Conservation (phyloP, 140 eudicot genomes). For the Senecio squalidus region DNA sequence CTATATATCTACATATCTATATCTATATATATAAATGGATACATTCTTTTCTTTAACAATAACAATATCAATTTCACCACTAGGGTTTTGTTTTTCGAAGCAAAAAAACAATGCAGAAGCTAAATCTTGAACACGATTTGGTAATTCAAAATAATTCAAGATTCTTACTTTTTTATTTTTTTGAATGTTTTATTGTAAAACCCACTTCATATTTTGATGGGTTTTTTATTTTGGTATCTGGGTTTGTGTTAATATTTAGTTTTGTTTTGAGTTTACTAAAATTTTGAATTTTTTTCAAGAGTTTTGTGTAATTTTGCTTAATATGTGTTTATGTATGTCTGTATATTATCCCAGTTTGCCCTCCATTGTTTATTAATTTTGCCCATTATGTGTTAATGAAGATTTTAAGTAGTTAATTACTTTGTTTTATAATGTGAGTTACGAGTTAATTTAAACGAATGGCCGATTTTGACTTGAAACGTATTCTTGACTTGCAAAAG, state of each 20-base stretch:
- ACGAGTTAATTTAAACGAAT: not conserved
- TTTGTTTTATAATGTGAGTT: not conserved
- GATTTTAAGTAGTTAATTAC: too few relatives aligned
- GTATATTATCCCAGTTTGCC: too few relatives aligned
- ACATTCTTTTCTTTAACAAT: not conserved
- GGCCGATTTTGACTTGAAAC: not conserved
- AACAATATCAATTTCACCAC: not conserved
- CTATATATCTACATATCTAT: not conserved
- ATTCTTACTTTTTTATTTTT: conserved; percentile 3
- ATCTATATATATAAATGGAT: too few relatives aligned
- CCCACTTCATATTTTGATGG: conserved; percentile 26
- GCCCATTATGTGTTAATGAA: too few relatives aligned
- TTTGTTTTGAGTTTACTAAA: conserved; percentile 2
- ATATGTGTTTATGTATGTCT: conserved; percentile 5
- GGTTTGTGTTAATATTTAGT: conserved; percentile 2
- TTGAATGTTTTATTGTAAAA: not conserved
- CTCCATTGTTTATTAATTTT: too few relatives aligned
- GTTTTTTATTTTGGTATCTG: conserved; percentile 15
- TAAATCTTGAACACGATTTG: conserved; percentile 40
- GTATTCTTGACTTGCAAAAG: conserved; percentile 31
- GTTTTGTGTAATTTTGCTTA: conserved; percentile 3
- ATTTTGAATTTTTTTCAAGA: conserved; percentile 8
- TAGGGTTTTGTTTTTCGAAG: conserved; percentile 30
- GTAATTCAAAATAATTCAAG: conserved; percentile 18
- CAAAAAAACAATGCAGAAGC: conserved; percentile 31